Evolutionary conservation across 139 green algal species (phyloP).

Genomic region (Chlorella vulgaris): DNA sequence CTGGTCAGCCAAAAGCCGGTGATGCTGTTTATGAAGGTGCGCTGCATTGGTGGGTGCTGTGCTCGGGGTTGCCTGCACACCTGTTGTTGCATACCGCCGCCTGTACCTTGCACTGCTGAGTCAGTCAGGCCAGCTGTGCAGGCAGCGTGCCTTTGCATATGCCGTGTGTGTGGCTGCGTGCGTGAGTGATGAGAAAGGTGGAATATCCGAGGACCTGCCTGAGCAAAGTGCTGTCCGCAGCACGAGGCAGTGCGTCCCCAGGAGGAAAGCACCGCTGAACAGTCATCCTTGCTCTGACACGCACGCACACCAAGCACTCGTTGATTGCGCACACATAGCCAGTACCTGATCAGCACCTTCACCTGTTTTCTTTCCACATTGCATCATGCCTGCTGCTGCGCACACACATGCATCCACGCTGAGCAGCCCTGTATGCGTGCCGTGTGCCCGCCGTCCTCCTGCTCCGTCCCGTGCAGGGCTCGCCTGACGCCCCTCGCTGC

Average conservation of each 20-base stretch:
- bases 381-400: too few relatives aligned
- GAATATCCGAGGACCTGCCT: conserved; percentile 12
- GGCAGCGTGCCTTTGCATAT: background rate
- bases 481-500: conserved; percentile 76
- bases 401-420: too few relatives aligned
- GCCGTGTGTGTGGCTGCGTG: background rate
- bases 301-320: too few relatives aligned
- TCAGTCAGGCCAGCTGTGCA: too few relatives aligned
- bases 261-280: conserved; percentile 28
- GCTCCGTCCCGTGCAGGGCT: conserved; percentile 66
- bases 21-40: conserved; percentile 90
- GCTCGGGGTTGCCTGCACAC: background rate
- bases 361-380: too few relatives aligned
- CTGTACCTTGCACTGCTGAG: too few relatives aligned
- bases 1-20: conserved; percentile 63
- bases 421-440: too few relatives aligned
- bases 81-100: too few relatives aligned
- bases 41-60: background rate
- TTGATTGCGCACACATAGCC: too few relatives aligned
- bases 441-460: background rate
- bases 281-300: conserved; percentile 42
- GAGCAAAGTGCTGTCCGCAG: conserved; percentile 6
- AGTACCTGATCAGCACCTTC: too few relatives aligned
- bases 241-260: conserved; percentile 1
- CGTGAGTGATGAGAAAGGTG: conserved; percentile 32